Percentiles rank a stretch among this genome's conserved stretches.
Evolutionary conservation across 495 filamentous ascomycete genomes (phyloP).

Genomic region (Polyplosphaeria fusca): DNA sequence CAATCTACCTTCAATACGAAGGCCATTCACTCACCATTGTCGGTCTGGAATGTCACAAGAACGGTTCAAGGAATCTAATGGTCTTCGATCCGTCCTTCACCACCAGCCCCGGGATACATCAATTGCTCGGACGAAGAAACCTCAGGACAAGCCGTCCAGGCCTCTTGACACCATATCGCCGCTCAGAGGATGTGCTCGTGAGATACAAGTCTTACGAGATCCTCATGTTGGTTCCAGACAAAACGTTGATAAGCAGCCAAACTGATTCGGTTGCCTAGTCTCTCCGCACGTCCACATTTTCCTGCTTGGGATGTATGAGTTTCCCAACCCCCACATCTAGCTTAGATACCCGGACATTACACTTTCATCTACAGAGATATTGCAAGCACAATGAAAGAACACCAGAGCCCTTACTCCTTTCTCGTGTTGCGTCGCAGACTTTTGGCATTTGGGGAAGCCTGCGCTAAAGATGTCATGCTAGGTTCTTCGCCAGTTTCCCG

Average conservation of each 20-base stretch:
- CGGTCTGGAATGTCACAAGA: conserved; percentile 67
- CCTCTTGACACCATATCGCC: conserved; percentile 31
- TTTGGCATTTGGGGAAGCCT: too few relatives aligned
- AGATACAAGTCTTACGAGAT: conserved; percentile 33
- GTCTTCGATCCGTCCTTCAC: conserved; percentile 89
- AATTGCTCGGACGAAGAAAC: conserved; percentile 47
- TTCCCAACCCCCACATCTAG: background rate
- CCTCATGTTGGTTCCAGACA: conserved; percentile 31
- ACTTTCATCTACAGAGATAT: too few relatives aligned
- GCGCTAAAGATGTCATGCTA: conserved; percentile 13
- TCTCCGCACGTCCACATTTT: conserved; percentile 31
- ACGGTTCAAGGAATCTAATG: conserved; percentile 68
- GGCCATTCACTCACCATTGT: conserved; percentile 93
- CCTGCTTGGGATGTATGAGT: conserved; percentile 37
- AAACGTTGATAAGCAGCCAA: background rate
- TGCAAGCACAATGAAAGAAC: too few relatives aligned
- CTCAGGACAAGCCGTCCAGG: conserved; percentile 25
- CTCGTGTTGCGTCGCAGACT: too few relatives aligned
- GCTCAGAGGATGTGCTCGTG: conserved; percentile 18
- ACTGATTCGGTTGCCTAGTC: conserved; percentile 18
- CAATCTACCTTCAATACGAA: conserved; percentile 87
- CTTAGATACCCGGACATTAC: conserved; percentile 8
- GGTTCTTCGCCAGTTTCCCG: conserved; percentile 33
- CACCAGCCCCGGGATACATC: conserved; percentile 60
- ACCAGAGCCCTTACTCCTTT: too few relatives aligned